A percentile compares a stretch with the other conserved stretches of the same genome.
Conservation (phyloP, 2,329 filamentous ascomycete species). For the Verticillium albo-atrum region DNA sequence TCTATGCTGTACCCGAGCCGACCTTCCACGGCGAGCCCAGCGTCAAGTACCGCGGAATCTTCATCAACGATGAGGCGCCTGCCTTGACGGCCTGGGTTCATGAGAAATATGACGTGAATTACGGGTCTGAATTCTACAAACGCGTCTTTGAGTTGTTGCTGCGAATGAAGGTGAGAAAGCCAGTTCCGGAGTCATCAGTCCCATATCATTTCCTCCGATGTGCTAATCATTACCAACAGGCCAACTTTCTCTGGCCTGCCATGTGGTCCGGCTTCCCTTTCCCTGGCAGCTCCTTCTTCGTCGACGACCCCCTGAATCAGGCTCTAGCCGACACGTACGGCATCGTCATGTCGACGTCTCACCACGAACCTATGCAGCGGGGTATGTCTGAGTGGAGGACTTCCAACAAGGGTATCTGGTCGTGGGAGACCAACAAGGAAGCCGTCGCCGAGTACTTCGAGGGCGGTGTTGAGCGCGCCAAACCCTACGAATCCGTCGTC, state of each 20-base stretch:
- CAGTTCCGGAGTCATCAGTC: neutral
- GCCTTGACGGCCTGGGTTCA: conserved; percentile 54
- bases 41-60: conserved; percentile 57
- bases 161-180: conserved; percentile 35
- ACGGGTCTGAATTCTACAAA: conserved; percentile 53
- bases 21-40: conserved; percentile 48
- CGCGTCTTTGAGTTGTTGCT: conserved; percentile 61
- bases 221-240: conserved; percentile 20
- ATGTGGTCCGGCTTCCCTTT: conserved; percentile 53
- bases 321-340: conserved; percentile 57
- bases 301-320: conserved; percentile 56
- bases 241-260: conserved; percentile 65
- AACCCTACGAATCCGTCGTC: conserved; percentile 53
- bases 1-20: conserved; percentile 43
- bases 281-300: conserved; percentile 53
- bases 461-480: conserved; percentile 49
- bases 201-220: neutral
- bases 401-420: conserved; percentile 47
- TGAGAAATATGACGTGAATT: conserved; percentile 41
- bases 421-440: conserved; percentile 51
- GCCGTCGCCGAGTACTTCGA: conserved; percentile 54
- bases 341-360: conserved; percentile 59
- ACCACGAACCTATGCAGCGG: conserved; percentile 63
- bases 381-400: conserved; percentile 44
- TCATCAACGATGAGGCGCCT: conserved; percentile 60